Evolutionary conservation across 345 rosid species (phyloP), one percentile per base, ranked within the genome.

Genomic region (Clarkia xantiana): DNA sequence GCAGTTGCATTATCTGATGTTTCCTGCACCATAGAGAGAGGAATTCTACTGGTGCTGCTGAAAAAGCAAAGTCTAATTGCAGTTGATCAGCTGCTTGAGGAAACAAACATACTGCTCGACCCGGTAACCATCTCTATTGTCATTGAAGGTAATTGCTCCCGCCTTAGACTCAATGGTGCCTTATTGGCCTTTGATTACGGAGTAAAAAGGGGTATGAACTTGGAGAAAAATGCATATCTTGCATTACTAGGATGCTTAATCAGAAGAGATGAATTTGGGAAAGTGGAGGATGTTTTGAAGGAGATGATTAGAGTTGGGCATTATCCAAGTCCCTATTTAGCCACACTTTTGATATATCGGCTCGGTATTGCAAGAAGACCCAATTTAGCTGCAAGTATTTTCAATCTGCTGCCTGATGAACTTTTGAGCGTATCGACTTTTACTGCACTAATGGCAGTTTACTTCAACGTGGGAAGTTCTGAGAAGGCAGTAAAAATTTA

Each of bases 341-440:
- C 73, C 54, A 74, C 90, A 11, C 76, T 77, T 22, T 51, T 85
- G 59, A 80, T 89, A 46, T 70, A 68, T 62, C 71, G 63, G 67
- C 73, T 85, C 41, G 97, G 97, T n/a, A 44, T 49, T 54, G 84
- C 80, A 45, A 82, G 85, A 69, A 78, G 85, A 61, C 89, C 94
- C 2, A 65, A 58, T 34, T 64, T 60, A 62, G 94, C 97, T 4
- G 72, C 72, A 53, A 71, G 69, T 47, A 63, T 80, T 53, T 89
- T 89, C 42, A 44, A 67, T 61, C 74, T 71, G 39, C 60, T 89
- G 72, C 80, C 87, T 0, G 72, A 59, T 44, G 73, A 80, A 57
- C 73, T 73, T 52, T 75, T 73, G 57, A 73, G 80, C 15, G 72
- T 72, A 61, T 78, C 94, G 49, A 71, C 85, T 34, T 82, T 76